phyloP scores from a whole-genome alignment of 2,329 filamentous ascomycete species.

The Cytospora mali region DNA sequence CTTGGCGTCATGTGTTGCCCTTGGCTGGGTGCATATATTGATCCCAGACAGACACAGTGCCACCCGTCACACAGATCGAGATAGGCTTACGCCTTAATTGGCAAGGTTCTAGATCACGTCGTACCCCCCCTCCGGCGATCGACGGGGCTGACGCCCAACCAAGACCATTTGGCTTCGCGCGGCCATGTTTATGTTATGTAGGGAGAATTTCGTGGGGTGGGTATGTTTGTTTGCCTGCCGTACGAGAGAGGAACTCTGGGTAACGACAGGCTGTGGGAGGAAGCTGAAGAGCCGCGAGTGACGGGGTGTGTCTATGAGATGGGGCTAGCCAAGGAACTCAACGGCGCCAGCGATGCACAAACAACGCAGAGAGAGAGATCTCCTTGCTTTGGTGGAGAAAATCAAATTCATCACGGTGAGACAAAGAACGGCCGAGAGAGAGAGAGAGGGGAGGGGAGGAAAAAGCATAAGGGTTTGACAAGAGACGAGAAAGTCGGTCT shows the following conservation, averaged over 20 bases:
- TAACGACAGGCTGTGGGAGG: neutral
- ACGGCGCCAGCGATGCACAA: conserved; percentile 23
- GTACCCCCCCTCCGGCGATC: conserved; percentile 13
- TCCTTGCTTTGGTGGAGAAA: conserved; percentile 10
- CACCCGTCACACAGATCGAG: conserved; percentile 21
- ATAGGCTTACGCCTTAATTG: conserved; percentile 16
- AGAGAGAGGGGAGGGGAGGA: conserved; percentile 1
- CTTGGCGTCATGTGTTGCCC: conserved; percentile 1
- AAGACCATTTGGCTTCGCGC: conserved; percentile 1
- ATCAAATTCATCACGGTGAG: conserved; percentile 5
- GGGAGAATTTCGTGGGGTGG: conserved; percentile 1
- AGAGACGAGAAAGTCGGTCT: neutral
- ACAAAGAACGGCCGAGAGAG: neutral
- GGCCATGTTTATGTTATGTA: neutral
- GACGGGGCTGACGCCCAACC: conserved; percentile 13
- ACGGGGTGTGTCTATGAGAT: conserved; percentile 21
- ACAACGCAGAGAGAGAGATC: conserved; percentile 17
- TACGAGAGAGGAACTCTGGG: neutral
- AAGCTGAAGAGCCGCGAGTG: neutral
- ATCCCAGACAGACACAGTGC: neutral
- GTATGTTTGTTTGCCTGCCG: conserved; percentile 13
- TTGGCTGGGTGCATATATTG: conserved; percentile 5
- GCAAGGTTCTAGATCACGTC: conserved; percentile 26
- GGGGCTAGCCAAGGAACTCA: conserved; percentile 6
- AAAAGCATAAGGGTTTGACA: neutral